phyloP scores from a whole-genome alignment of 441 rosid species.

The Populus tomentosa region DNA sequence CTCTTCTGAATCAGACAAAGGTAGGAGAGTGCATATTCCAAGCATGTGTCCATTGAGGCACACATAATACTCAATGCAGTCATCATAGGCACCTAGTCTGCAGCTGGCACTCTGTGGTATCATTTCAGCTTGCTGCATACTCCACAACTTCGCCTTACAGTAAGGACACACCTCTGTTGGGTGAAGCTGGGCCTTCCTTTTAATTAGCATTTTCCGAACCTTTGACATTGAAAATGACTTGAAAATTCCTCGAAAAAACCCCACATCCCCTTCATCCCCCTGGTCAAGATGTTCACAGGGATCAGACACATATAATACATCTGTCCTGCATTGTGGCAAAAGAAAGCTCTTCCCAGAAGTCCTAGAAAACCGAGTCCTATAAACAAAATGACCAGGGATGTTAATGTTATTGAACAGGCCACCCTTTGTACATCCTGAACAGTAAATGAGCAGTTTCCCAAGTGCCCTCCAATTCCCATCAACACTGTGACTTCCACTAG shows the following conservation, averaged over 20 bases:
- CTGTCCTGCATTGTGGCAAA: constrained; percentile 81
- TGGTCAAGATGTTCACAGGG: constrained; percentile 98
- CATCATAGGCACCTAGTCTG: constrained; percentile 87
- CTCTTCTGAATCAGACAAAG: constrained; percentile 88
- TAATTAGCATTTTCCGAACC: constrained; percentile 74
- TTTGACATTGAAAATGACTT: constrained; percentile 76
- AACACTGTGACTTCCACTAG: constrained; percentile 87
- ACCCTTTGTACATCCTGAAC: constrained; percentile 76
- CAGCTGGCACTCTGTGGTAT: constrained; percentile 95
- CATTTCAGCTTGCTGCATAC: constrained; percentile 92
- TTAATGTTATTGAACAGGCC: constrained; percentile 67
- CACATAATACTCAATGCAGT: constrained; percentile 82
- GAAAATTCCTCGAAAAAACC: constrained; percentile 93
- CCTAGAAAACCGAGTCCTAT: constrained; percentile 84
- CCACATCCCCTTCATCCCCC: constrained; percentile 95
- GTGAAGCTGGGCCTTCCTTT: constrained; percentile 63
- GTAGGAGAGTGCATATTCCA: constrained; percentile 88
- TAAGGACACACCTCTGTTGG: constrained; percentile 89
- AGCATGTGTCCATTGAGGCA: constrained; percentile 95
- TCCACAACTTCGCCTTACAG: constrained; percentile 93
- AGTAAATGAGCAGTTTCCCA: constrained; percentile 86
- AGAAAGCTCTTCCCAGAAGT: constrained; percentile 97
- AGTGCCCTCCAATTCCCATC: constrained; percentile 99
- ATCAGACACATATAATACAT: constrained; percentile 88
- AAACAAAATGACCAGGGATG: constrained; percentile 90